Evolutionary conservation across 2,329 filamentous ascomycete species (phyloP), one percentile per base, ranked within the genome.

Genomic region (Diaporthe citri): DNA sequence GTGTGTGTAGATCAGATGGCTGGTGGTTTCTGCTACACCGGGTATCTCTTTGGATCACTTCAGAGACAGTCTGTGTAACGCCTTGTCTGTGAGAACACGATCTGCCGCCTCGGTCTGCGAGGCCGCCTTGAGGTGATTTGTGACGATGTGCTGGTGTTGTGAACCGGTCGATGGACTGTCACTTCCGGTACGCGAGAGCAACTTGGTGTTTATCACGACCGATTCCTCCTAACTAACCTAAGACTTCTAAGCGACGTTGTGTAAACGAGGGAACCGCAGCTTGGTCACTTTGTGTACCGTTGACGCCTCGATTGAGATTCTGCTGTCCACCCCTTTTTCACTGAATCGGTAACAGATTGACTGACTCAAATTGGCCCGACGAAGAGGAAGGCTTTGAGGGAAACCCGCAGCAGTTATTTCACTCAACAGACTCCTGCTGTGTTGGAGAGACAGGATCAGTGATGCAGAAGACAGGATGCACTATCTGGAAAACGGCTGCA

Each of bases 341-440:
- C 64, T 55, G 48, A 69, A 69, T 69, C 64, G 64, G 46, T 25
- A 66, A 69, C 64, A 17, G 48, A 41, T 36, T 64, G 46, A 72
- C 31, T 72, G 57, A 72, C 43, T 64, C 48, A 62, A 72, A 51
- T 55, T 43, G n/a, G 57, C 56, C 46, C 48, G 46, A 36, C 36
- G n/a, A 41, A 12, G 46, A 62, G 57, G 48, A 62, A 43, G 59
- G 7, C 43, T n/a, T 64, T 64, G 17, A 20, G 48, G 57, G 8
- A 55, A 55, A 10, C 8, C 57, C n/a, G 20, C 28, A 43, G 28
- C 31, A 36, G 7, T 36, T 59, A 55, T 52, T 52, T 39, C 34
- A 43, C 34, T 43, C 36, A 34, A 25, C 9, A 48, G 31, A 52
- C 12, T 43, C 10, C 59, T 43, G 39, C 39, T 36, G 39, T 56